Conservation (phyloP, 2,329 filamentous ascomycete species). For the Diaporthe caulivora region DNA sequence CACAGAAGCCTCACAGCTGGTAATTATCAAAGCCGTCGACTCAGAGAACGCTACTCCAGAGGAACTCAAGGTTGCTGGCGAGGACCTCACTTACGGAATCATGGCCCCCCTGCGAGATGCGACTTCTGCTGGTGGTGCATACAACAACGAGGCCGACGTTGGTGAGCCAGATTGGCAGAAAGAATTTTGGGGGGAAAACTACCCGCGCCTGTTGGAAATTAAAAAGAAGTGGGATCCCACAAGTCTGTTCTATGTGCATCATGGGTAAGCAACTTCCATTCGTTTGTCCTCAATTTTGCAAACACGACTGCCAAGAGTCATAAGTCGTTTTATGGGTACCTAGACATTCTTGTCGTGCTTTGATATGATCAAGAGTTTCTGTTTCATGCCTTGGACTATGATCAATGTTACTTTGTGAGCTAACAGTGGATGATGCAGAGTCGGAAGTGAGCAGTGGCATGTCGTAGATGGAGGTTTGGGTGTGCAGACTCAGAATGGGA, state of each 20-base stretch:
- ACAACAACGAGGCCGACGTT: conserved; percentile 55
- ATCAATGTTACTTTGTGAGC: background rate
- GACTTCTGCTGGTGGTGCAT: conserved; percentile 46
- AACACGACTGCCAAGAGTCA: background rate
- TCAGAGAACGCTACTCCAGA: conserved; percentile 44
- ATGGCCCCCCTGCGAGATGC: conserved; percentile 44
- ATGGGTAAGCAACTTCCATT: background rate
- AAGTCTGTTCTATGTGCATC: conserved; percentile 51
- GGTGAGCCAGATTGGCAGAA: conserved; percentile 46
- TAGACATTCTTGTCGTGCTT: background rate
- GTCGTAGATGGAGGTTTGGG: conserved; percentile 2
- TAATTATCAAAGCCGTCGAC: conserved; percentile 43
- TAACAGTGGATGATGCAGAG: conserved; percentile 1
- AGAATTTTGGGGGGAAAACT: conserved; percentile 50
- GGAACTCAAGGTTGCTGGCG: conserved; percentile 44
- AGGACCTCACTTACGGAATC: conserved; percentile 45
- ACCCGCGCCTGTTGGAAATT: conserved; percentile 46
- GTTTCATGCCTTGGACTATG: background rate
- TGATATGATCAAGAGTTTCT: background rate
- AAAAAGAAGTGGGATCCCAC: conserved; percentile 55
- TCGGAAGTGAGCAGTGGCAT: conserved; percentile 33
- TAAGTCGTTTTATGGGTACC: background rate
- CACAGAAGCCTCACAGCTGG: conserved; percentile 48
- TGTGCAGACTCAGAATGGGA: conserved; percentile 36
- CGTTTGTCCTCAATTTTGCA: background rate